phyloP scores from a whole-genome alignment of 495 filamentous ascomycete genomes.

The Aspergillus asperescens region DNA sequence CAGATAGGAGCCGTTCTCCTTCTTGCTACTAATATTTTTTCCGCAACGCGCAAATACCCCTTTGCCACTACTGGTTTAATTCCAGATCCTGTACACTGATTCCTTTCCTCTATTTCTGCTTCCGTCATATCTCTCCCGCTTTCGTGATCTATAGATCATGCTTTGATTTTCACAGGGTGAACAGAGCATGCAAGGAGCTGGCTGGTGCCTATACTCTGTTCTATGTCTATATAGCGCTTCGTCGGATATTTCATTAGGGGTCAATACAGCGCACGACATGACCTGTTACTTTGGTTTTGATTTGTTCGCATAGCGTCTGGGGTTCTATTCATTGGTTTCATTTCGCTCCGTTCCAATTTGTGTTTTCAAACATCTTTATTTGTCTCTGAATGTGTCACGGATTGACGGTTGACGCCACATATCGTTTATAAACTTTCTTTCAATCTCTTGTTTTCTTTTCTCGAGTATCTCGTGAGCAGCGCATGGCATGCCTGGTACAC shows the following conservation, averaged over 20 bases:
- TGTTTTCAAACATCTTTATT: slow-evolving; percentile 15
- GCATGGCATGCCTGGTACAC: background rate
- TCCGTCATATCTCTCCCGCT: slow-evolving; percentile 8
- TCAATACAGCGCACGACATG: slow-evolving; percentile 12
- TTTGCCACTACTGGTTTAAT: slow-evolving; percentile 24
- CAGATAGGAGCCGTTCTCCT: slow-evolving; percentile 18
- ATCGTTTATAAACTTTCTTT: slow-evolving; percentile 4
- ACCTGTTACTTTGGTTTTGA: slow-evolving; percentile 30
- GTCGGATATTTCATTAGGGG: slow-evolving; percentile 5
- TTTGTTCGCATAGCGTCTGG: slow-evolving; percentile 44
- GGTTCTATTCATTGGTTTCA: slow-evolving; percentile 25
- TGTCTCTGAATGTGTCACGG: slow-evolving; percentile 1
- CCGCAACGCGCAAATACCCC: slow-evolving; percentile 36
- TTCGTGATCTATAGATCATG: background rate
- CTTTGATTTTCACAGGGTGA: slow-evolving; percentile 18
- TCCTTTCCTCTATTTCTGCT: slow-evolving; percentile 13
- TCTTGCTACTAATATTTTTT: slow-evolving; percentile 28
- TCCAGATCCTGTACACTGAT: slow-evolving; percentile 30
- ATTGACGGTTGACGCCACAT: slow-evolving; percentile 9
- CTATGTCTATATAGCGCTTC: slow-evolving; percentile 19
- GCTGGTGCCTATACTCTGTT: slow-evolving; percentile 12
- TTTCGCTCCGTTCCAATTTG: slow-evolving; percentile 5
- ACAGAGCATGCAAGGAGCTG: slow-evolving; percentile 11
- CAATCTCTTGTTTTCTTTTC: background rate
- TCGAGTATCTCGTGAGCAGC: background rate